phyloP scores from a whole-genome alignment of 257 asterid species.

The Craterostigma plantagineum region DNA sequence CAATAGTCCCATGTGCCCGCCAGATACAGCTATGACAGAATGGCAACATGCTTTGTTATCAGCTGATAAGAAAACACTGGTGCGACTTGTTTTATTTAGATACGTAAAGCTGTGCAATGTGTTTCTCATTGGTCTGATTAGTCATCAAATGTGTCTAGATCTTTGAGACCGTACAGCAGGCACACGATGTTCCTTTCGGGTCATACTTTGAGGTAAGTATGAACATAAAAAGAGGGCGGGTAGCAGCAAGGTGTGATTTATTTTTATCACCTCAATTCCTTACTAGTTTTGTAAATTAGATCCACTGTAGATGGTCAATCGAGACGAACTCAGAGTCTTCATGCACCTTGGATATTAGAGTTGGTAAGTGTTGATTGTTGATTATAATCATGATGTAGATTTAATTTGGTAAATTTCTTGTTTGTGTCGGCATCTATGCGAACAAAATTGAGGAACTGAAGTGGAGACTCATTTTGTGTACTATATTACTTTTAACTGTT shows the following conservation, averaged over 20 bases:
- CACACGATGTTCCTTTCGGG: constrained; percentile 97
- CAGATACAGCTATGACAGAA: constrained; percentile 97
- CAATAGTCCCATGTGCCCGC: constrained; percentile 99
- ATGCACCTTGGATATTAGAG: constrained; percentile 66
- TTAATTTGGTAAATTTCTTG: too few relatives aligned
- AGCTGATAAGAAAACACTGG: constrained; percentile 53
- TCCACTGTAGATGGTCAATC: constrained; percentile 73
- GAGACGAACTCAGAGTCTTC: constrained; percentile 62
- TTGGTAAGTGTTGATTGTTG: constrained; percentile 37
- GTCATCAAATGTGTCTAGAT: constrained; percentile 26
- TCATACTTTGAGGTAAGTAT: constrained; percentile 75
- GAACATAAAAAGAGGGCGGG: neutral
- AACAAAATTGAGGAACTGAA: too few relatives aligned
- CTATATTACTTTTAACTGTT: neutral
- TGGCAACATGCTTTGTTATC: constrained; percentile 74
- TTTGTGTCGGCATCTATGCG: too few relatives aligned
- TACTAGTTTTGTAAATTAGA: constrained; percentile 34
- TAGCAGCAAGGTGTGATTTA: too few relatives aligned
- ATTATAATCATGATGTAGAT: neutral
- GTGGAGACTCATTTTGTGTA: too few relatives aligned
- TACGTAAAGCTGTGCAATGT: neutral
- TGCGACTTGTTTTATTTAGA: constrained; percentile 13
- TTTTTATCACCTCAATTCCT: too few relatives aligned
- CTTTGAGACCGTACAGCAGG: constrained; percentile 96
- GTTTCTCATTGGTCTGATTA: neutral